These are phyloP conservation scores for Starmerella geochares DNA, from an alignment of 805 yeast genomes.

Conservation along the genomic window DNA sequence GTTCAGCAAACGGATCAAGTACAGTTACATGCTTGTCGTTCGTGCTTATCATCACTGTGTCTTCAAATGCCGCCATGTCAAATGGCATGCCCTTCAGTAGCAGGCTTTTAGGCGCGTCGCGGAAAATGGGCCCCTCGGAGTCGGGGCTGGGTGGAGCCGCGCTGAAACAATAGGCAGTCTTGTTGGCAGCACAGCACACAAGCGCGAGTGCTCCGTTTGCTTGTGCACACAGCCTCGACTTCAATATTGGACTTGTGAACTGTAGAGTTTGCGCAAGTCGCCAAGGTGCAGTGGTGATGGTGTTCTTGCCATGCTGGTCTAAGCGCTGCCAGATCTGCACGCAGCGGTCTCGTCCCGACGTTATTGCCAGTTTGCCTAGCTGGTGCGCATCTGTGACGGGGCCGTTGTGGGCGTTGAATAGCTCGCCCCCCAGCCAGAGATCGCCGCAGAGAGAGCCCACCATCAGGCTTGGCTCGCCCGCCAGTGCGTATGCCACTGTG, in stretches of 20 bases:
- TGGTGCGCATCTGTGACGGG: slow-evolving; percentile 23
- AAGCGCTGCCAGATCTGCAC: slow-evolving; percentile 19
- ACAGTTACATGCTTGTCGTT: slow-evolving; percentile 21
- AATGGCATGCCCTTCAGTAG: slow-evolving; percentile 45
- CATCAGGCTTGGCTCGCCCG: not conserved
- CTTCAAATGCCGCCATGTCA: slow-evolving; percentile 29
- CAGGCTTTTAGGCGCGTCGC: slow-evolving; percentile 38
- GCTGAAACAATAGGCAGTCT: slow-evolving; percentile 48
- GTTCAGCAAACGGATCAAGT: slow-evolving; percentile 19
- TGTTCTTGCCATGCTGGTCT: not conserved
- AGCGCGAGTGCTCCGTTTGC: slow-evolving; percentile 14
- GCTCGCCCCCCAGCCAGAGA: slow-evolving; percentile 7
- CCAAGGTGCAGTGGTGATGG: slow-evolving; percentile 34
- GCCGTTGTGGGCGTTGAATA: slow-evolving; percentile 21
- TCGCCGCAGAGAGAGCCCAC: slow-evolving; percentile 17
- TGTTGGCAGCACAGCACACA: slow-evolving; percentile 48
- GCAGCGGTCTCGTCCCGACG: slow-evolving; percentile 23
- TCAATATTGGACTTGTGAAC: slow-evolving; percentile 18
- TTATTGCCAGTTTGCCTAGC: slow-evolving; percentile 4
- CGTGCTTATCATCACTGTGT: slow-evolving; percentile 15
- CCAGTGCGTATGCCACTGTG: slow-evolving; percentile 1
- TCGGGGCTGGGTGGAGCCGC: slow-evolving; percentile 18
- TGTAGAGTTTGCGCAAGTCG: slow-evolving; percentile 45
- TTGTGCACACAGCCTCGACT: slow-evolving; percentile 30
- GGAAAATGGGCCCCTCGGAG: slow-evolving; percentile 15